Percentiles rank a stretch among this genome's conserved stretches.
phyloP scores from a whole-genome alignment of 441 rosid genomes.

The Cnidoscolus chayamansa region DNA sequence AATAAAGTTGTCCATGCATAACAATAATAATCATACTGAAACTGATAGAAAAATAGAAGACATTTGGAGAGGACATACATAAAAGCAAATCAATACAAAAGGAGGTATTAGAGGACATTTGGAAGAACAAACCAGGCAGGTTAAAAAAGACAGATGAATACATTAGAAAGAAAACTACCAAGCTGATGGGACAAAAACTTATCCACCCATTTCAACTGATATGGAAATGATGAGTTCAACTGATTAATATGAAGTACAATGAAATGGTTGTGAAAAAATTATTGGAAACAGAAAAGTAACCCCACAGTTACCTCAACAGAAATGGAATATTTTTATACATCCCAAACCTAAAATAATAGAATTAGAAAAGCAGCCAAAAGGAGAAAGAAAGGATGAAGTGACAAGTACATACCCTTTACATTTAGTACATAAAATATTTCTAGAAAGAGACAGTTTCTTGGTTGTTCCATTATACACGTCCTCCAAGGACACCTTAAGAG shows the following conservation, averaged over 20 bases:
- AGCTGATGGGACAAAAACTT: neutral
- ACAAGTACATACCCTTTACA: conserved; percentile 59
- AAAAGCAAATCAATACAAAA: too few species aligned
- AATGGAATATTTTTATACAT: too few species aligned
- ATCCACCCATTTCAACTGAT: neutral
- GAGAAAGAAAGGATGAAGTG: neutral
- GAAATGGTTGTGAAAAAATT: neutral
- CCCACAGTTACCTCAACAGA: too few species aligned
- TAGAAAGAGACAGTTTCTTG: conserved; percentile 67
- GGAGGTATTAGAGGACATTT: too few species aligned
- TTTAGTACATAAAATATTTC: conserved; percentile 62
- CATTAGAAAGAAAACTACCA: neutral
- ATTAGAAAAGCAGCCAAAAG: too few species aligned
- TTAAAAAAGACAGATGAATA: neutral
- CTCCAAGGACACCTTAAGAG: conserved; percentile 64
- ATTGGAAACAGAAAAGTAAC: neutral
- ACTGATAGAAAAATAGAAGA: neutral
- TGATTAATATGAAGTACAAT: neutral
- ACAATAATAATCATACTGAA: neutral
- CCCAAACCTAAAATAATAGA: too few species aligned
- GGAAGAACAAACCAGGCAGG: neutral
- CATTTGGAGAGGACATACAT: too few species aligned
- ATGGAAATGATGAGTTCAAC: neutral
- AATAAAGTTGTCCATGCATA: too few species aligned
- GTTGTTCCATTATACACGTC: conserved; percentile 59